Base-by-base conservation (phyloP, 2,329 filamentous ascomycete genomes). In the Fusarium musae region DNA sequence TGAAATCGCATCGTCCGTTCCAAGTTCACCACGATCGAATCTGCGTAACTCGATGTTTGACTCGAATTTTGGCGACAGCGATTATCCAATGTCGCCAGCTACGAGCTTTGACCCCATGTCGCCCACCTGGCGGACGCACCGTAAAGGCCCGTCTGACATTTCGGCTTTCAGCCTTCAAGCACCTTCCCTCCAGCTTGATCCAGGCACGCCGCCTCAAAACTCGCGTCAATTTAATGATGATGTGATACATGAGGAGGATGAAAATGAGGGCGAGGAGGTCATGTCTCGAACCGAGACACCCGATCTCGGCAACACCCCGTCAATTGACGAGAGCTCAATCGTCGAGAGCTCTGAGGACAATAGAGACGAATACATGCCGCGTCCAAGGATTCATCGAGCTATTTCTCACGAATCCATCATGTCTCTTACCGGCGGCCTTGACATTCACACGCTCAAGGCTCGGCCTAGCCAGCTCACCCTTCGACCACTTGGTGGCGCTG, bases 361-460 rank as follows among this genome's bases (percentile, higher is more conserved):
- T 58, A 78, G 78, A 72, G 81, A 80, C 50, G 82, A 82, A 59
- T 80, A 72, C 71, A 81, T 78, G 75, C 82, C 84, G 74, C 81
- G 80, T 63, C 84, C 83, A 59, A 81, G 82, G 4, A 82, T 95
- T 8, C 92, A 90, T 44, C 91, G 92, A 37, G 87, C 90, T 6
- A 80, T 90, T 4, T 97, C 95, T 3, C 94, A 97, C 76, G 95
- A 98, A 80, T 97, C 94, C 23, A 91, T 98, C 69, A 89, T 98
- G 75, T 98, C 95, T 0, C 88, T 97, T 4, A 90, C 92, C 0
- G 95, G 94, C 8, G 95, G 95, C 5, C 92, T 97, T 80, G 96
- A 98, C 79, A 97, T 97, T 56, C 95, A 97, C 80, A 95, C 93
- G 0, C 86, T 97, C 9, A 91, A 92, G 77, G 87, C 88, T 3